phyloP scores from a whole-genome alignment of 2,329 filamentous ascomycete genomes.

The Pyricularia sp. region DNA sequence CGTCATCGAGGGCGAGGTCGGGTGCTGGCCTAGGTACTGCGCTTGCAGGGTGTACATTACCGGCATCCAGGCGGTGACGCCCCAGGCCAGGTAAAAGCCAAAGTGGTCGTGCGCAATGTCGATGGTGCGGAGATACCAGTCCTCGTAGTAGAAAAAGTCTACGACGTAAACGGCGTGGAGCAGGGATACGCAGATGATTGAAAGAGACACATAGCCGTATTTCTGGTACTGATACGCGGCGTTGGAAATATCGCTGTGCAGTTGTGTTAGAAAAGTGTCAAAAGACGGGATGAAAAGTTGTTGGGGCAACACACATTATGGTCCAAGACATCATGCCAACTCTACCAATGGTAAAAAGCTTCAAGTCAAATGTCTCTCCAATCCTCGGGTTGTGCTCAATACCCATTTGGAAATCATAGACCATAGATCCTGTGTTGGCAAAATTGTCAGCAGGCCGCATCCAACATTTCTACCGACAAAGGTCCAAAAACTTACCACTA shows the following conservation, averaged over 20 bases:
- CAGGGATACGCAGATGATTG: background rate
- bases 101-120: background rate
- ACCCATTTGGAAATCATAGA: background rate
- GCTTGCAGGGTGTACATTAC: background rate
- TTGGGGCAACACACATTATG: background rate
- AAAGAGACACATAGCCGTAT: background rate
- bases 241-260: background rate
- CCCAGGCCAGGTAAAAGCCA: background rate
- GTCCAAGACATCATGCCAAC: background rate
- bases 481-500: background rate
- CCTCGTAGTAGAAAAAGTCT: background rate
- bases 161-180: background rate
- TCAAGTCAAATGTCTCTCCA: background rate
- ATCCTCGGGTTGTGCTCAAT: background rate
- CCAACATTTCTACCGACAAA: too few species aligned
- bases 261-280: background rate
- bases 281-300: background rate
- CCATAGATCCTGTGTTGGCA: background rate
- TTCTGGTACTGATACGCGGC: background rate
- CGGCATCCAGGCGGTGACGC: background rate
- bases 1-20: background rate
- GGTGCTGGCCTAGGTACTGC: background rate
- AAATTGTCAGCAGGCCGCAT: too few species aligned
- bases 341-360: background rate
- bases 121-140: background rate